Evolutionary conservation across 805 yeast genomes (phyloP), one percentile per base, ranked within the genome.

Genomic region (Saccharomycopsis synnaedendra): DNA sequence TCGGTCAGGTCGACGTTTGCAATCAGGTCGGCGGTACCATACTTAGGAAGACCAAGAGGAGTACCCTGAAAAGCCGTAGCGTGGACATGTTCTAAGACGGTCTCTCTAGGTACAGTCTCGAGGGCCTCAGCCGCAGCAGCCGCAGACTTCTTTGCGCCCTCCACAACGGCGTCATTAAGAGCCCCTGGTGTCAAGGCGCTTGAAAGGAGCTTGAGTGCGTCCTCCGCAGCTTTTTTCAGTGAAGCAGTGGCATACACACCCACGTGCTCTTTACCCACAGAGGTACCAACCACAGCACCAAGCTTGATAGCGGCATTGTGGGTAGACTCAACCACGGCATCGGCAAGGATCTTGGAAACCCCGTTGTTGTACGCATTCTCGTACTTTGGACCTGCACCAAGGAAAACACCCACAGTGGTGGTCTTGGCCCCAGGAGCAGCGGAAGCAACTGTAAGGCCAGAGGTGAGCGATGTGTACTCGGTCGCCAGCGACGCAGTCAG

Each of bases 61-160:
- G 86, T 80, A 60, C 87, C 86, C 70, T 85, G 95, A 82, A 79
- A 85, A 48, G 94, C 95, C 53, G 89, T 76, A 52, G 89, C 76
- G 61, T 80, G 77, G 70, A 85, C 74, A 67, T 85, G 94, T 68
- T 82, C 85, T 57, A 79, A 59, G 45, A 80, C 83, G 54, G 67
- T 64, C 67, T 71, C 74, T 48, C 71, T 63, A 52, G 74, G 71
- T 51, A 57, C 64, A 46, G 67, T 62, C 69, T 85, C 94, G 52
- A 81, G 70, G 35, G 64, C 64, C 41, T 69, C 75, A 49, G 81
- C 73, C 53, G 69, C 63, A 27, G 66, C 64, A 48, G 71, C 62
- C 53, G 76, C 72, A 37, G 68, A 58, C 6, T 62, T 63, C 59
- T 79, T 73, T 56, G 74, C 69, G 42, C 68, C 66, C 49, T 66